Conservation (phyloP, 495 filamentous ascomycete species). For the Penicillium mononematosum region DNA sequence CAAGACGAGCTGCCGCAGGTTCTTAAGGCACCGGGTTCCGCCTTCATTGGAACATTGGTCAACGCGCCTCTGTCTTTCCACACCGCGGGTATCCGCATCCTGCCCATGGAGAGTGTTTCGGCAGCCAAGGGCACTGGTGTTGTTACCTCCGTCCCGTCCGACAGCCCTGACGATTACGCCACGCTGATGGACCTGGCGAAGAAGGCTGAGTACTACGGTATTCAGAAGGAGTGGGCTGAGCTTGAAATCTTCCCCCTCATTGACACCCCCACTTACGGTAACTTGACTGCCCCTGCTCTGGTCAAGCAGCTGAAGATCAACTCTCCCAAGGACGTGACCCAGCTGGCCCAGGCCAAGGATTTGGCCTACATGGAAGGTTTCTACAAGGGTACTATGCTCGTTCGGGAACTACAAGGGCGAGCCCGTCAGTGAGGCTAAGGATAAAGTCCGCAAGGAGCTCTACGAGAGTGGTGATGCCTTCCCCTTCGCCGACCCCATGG, state of each 20-base stretch:
- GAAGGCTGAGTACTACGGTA: constrained; percentile 96
- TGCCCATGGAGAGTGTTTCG: constrained; percentile 93
- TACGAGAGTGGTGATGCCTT: constrained; percentile 81
- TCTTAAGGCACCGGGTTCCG: constrained; percentile 69
- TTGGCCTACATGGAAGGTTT: constrained; percentile 96
- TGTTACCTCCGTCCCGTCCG: constrained; percentile 90
- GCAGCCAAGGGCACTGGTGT: constrained; percentile 94
- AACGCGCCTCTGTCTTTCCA: constrained; percentile 90
- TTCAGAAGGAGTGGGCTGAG: constrained; percentile 95
- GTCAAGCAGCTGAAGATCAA: constrained; percentile 94
- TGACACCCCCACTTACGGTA: constrained; percentile 82
- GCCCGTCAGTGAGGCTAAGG: constrained; percentile 80
- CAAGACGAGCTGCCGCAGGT: constrained; percentile 52
- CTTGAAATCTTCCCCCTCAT: constrained; percentile 86
- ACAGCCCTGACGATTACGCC: constrained; percentile 94
- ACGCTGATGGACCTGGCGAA: constrained; percentile 85
- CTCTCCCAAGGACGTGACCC: constrained; percentile 89
- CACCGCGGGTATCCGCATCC: constrained; percentile 74
- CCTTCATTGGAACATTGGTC: constrained; percentile 80
- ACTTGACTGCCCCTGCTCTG: constrained; percentile 76
- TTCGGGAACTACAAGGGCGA: constrained; percentile 88
- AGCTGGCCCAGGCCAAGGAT: constrained; percentile 90
- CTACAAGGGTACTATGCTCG: constrained; percentile 89
- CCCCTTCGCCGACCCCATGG: constrained; percentile 89
- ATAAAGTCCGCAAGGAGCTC: constrained; percentile 76